Evolutionary conservation across 495 filamentous ascomycete genomes (phyloP).

Genomic region (Tuber umbilicatum): DNA sequence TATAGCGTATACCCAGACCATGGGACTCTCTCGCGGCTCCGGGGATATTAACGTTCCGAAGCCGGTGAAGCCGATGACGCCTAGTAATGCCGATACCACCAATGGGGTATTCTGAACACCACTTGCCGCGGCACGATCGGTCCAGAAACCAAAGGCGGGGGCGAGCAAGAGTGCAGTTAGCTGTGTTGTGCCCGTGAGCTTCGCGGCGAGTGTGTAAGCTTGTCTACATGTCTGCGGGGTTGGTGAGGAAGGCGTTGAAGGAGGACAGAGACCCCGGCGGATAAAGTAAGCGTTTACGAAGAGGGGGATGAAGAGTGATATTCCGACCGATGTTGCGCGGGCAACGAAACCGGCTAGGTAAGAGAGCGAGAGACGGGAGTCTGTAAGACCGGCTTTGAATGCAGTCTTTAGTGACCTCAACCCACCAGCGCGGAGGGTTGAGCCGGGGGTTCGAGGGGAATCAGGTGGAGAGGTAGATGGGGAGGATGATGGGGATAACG

Average conservation of each 20-base stretch:
- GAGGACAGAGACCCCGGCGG: constrained; percentile 66
- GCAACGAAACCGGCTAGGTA: constrained; percentile 95
- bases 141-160: constrained; percentile 75
- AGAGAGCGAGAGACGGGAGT: constrained; percentile 70
- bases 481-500: constrained; percentile 2
- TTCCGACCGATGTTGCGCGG: constrained; percentile 88
- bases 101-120: constrained; percentile 65
- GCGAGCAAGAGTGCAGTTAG: constrained; percentile 76
- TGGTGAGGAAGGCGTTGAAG: constrained; percentile 50
- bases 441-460: background rate
- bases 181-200: constrained; percentile 81
- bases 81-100: constrained; percentile 60
- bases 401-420: constrained; percentile 14
- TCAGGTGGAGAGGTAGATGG: background rate
- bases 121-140: constrained; percentile 51
- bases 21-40: constrained; percentile 61
- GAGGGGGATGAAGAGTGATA: constrained; percentile 87
- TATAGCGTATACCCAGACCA: constrained; percentile 67
- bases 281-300: constrained; percentile 87
- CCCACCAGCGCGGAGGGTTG: background rate
- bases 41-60: constrained; percentile 68
- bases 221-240: constrained; percentile 74
- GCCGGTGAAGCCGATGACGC: constrained; percentile 65
- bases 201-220: constrained; percentile 78
- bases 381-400: constrained; percentile 47